Base-by-base conservation (phyloP, 192 early-diverging fungal genomes). In the Coemansia sp. region DNA sequence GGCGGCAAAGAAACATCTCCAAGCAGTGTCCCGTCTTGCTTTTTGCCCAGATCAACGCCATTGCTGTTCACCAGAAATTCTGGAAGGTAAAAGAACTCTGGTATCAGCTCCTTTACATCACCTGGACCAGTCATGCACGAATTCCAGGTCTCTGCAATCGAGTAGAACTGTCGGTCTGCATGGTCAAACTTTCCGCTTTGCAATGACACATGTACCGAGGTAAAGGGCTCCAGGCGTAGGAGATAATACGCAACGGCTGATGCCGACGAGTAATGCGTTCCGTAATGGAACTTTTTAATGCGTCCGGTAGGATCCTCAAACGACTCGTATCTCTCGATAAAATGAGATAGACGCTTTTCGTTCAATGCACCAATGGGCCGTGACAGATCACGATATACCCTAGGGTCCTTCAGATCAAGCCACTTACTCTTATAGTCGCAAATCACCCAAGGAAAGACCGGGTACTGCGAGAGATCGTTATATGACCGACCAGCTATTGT, bases 201-300 rank as follows among this genome's bases (percentile, higher is more conserved):
- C 32, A 81, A 61, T 9, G 72, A 65, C 0, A 84, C 51, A 44
- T 84, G 77, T 14, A 84, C 76, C 14, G 77, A 84, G 0, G 94
- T 91, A 75, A 95, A 98, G 7, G 96, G 96, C 68, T 98, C 95
- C 39, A 93, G 69, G 12, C 96, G 87, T 17, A 98, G 87, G 61
- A 98, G 71, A 68, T 93, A 98, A 37, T 91, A 93, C 20, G 94
- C 89, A 3, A 95, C 94, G 51, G 92, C 89, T 77, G 92, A 92
- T 1, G 96, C 92, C 7, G 94, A 97, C 1, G 93, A 95, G 75
- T 98, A 98, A 72, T 98, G 96, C 10, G 95, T 95, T n/a, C 95
- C 96, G 73, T 98, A 98, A 60, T 94, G 93, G 78, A 96, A 96
- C 48, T 83, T 83, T 56, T 85, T 82, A 58, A 85, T 74, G 11